Evolutionary conservation across 2,329 filamentous ascomycete genomes (phyloP).

Genomic region (Alternaria infectoria): DNA sequence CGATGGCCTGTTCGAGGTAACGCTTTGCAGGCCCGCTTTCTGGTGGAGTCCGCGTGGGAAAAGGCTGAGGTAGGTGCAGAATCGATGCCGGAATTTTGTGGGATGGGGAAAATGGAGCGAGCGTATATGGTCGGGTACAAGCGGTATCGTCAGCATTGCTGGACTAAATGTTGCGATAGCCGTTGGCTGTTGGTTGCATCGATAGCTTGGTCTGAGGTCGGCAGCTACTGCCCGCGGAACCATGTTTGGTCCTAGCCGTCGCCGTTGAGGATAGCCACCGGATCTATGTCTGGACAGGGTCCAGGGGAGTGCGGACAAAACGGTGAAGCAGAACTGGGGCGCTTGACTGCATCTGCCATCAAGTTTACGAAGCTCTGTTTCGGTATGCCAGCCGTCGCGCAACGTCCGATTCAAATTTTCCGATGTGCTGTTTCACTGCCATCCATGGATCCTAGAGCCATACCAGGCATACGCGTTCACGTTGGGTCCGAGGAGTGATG

Average conservation of each 20-base stretch:
- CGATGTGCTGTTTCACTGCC: background rate
- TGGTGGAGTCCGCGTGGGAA: background rate
- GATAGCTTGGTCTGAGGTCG: background rate
- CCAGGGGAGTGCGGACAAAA: background rate
- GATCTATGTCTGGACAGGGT: background rate
- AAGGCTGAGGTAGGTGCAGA: background rate
- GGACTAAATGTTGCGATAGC: background rate
- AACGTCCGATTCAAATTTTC: background rate
- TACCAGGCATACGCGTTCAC: background rate
- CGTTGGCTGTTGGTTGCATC: background rate
- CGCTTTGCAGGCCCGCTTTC: background rate
- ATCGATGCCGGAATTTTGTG: background rate
- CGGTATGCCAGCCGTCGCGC: background rate
- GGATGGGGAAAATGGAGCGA: background rate
- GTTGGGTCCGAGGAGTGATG: background rate
- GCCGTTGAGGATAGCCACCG: background rate
- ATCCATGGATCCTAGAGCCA: background rate
- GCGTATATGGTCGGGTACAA: background rate
- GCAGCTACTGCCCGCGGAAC: background rate
- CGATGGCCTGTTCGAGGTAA: conserved; percentile 1
- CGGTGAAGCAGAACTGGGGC: background rate
- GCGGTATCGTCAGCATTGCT: background rate
- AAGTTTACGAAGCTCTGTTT: background rate
- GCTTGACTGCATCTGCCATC: background rate
- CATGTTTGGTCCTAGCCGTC: background rate